Evolutionary conservation across 331 rosid genomes (phyloP), one percentile per base, ranked within the genome.

Genomic region (Pyrus hybrid): DNA sequence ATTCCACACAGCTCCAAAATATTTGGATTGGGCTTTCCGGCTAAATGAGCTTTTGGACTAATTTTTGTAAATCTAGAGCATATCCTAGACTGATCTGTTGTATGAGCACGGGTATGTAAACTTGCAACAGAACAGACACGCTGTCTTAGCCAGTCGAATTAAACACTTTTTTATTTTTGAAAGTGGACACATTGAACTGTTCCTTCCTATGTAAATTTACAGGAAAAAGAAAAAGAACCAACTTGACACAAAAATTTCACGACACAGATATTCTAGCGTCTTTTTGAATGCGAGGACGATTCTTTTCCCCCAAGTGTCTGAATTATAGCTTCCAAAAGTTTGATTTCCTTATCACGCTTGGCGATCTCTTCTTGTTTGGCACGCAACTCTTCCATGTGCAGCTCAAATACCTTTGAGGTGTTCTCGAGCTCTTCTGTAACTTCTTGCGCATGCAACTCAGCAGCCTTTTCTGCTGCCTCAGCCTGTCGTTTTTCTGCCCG

Each of bases 341-440:
- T 92, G 32, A 94, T 90, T 60, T 94, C 97, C 53, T 82, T 72
- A 72, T 92, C 97, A 22, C 97, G 97, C 84, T 92, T 92, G 13
- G 80, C 6, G 30, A 94, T 94, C 84, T 92, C 93, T 68, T 86
- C 91, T 71, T 92, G 96, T 84, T 85, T 90, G 28, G 93, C 78
- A 0, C 97, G 96, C 78, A 94, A 79, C 82, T 94, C 99, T 76
- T 94, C 99, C 99, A 94, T 84, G 82, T 94, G 99, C 77, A 94
- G 85, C 80, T 89, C 85, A 84, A 94, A 94, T 56, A 92, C 99
- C 96, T 89, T 91, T 71, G 97, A 88, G 73, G 97, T 94, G 88
- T 92, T 94, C 88, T 94, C 99, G 2, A 94, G 97, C 82, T 94
- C 99, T 78, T 47, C 85, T 13, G 92, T 90, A 83, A 92, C 82